Conservation (phyloP, 441 rosid species). For the Eutrema salsugineum region DNA sequence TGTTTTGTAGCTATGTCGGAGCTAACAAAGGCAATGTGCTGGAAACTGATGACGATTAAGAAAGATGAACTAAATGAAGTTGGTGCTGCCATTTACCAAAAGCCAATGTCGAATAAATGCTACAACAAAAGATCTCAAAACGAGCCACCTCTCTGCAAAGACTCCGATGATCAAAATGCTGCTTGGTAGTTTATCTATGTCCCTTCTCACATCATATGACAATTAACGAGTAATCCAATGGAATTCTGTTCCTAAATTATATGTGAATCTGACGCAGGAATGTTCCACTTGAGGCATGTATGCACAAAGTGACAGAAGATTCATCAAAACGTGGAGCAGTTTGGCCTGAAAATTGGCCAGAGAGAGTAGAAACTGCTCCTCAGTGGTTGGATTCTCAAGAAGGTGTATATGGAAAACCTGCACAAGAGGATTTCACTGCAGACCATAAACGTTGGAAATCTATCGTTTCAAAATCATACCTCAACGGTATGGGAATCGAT, state of each 20-base stretch:
- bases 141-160: conserved; percentile 48
- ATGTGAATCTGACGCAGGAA: conserved; percentile 37
- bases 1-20: conserved; percentile 40
- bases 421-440: conserved; percentile 43
- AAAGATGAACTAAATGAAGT: conserved; percentile 44
- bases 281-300: conserved; percentile 56
- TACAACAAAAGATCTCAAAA: conserved; percentile 42
- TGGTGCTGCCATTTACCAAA: conserved; percentile 51
- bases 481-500: conserved; percentile 42
- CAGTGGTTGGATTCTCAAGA: conserved; percentile 51
- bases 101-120: conserved; percentile 51
- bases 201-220: not conserved
- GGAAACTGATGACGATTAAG: conserved; percentile 41
- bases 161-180: conserved; percentile 52
- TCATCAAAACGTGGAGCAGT: conserved; percentile 40
- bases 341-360: conserved; percentile 57
- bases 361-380: conserved; percentile 38
- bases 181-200: conserved; percentile 37
- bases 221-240: not conserved
- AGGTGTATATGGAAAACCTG: conserved; percentile 58
- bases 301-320: conserved; percentile 44
- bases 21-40: conserved; percentile 49
- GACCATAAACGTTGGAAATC: conserved; percentile 49
- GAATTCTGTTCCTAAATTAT: not conserved
- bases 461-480: conserved; percentile 42